phyloP scores from a whole-genome alignment of 2,329 filamentous ascomycete genomes.

The Talaromyces sp. region DNA sequence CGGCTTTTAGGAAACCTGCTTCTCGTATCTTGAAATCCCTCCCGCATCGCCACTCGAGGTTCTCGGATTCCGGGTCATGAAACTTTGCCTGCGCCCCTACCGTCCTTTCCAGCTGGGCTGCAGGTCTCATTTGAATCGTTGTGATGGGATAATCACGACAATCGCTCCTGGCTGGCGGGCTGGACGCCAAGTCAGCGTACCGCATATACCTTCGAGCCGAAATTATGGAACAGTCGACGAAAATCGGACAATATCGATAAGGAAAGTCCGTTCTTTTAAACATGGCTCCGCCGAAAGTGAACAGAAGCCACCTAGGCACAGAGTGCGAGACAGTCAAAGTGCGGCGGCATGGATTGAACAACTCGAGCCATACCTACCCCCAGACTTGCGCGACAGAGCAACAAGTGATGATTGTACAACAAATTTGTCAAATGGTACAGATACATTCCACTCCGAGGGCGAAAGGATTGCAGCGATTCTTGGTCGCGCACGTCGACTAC shows the following conservation, averaged over 20 bases:
- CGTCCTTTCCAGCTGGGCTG: constrained; percentile 32
- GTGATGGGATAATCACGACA: constrained; percentile 3
- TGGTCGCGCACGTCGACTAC: constrained; percentile 24
- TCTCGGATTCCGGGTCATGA: constrained; percentile 37
- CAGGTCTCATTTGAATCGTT: constrained; percentile 20
- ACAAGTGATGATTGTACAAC: constrained; percentile 7
- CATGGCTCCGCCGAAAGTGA: background rate
- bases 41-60: constrained; percentile 19
- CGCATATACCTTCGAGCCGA: background rate
- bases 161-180: background rate
- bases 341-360: constrained; percentile 31
- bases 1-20: constrained; percentile 18
- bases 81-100: constrained; percentile 34
- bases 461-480: constrained; percentile 30
- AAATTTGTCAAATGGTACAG: background rate
- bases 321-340: constrained; percentile 18
- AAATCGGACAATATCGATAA: background rate
- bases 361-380: constrained; percentile 32
- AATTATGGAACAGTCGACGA: constrained; percentile 3
- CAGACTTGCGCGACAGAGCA: constrained; percentile 19
- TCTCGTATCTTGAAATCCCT: constrained; percentile 27
- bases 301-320: background rate
- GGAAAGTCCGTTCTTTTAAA: background rate
- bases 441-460: constrained; percentile 20
- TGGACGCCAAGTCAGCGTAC: background rate